phyloP scores from a whole-genome alignment of 345 rosid genomes.

The Kernera saxatilis region DNA sequence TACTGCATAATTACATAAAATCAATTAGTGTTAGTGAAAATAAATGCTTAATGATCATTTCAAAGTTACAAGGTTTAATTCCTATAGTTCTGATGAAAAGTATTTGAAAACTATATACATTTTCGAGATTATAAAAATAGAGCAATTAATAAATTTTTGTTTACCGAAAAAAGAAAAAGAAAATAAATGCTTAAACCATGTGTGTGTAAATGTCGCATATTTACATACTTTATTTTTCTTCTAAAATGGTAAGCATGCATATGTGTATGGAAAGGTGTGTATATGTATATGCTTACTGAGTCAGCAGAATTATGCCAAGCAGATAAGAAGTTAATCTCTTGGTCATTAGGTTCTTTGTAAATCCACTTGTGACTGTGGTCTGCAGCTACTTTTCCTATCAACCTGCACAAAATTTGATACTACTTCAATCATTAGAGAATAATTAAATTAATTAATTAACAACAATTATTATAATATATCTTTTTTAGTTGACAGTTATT shows the following conservation, averaged over 20 bases:
- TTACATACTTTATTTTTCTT: background rate
- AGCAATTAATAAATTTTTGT: too few species aligned
- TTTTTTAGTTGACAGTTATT: constrained; percentile 20
- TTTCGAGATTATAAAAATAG: too few species aligned
- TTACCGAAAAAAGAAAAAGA: too few species aligned
- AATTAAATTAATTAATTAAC: constrained; percentile 16
- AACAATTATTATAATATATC: background rate
- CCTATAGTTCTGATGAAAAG: too few species aligned
- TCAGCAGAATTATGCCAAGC: constrained; percentile 93
- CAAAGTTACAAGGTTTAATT: too few species aligned
- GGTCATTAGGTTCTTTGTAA: constrained; percentile 87
- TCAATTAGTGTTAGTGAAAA: background rate
- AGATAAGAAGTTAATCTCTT: constrained; percentile 89
- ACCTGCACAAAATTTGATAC: constrained; percentile 39
- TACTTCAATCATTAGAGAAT: constrained; percentile 25
- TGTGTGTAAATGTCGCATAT: background rate
- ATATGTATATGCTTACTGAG: constrained; percentile 50
- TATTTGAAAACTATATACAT: too few species aligned
- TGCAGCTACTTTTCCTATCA: constrained; percentile 95
- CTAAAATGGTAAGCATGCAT: background rate
- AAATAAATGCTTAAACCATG: background rate
- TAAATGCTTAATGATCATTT: background rate
- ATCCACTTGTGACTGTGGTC: constrained; percentile 97
- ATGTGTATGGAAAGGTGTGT: background rate
- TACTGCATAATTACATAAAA: constrained; percentile 41